These are phyloP conservation scores for Scedosporium aurantiacum DNA, from an alignment of 2,329 filamentous ascomycete species.

Conservation along the genomic window DNA sequence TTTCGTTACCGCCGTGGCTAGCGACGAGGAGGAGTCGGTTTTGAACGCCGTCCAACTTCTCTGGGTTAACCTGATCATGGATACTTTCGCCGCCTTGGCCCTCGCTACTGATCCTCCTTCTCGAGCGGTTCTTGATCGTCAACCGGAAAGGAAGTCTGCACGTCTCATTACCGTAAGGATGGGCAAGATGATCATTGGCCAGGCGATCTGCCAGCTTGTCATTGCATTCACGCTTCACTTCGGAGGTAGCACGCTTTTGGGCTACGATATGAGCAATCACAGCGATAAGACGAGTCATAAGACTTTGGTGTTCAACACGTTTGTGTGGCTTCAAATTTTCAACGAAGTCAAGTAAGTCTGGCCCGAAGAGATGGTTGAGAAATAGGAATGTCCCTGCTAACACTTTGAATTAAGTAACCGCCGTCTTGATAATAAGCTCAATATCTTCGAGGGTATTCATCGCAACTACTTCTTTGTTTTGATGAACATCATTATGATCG, in stretches of 20 bases:
- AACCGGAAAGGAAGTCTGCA: conserved; percentile 50
- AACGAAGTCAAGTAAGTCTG: conserved; percentile 53
- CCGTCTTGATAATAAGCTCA: conserved; percentile 76
- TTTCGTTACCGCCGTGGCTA: conserved; percentile 46
- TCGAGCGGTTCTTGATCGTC: conserved; percentile 26
- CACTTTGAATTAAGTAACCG: conserved; percentile 44
- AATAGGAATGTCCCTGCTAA: conserved; percentile 22
- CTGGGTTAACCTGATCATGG: conserved; percentile 56
- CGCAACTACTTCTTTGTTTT: conserved; percentile 72
- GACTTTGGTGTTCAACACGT: conserved; percentile 58
- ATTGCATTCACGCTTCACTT: conserved; percentile 52
- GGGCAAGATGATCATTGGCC: conserved; percentile 57
- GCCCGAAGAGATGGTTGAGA: no score
- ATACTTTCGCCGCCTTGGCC: conserved; percentile 46
- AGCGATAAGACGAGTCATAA: conserved; percentile 21
- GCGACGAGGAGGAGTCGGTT: conserved; percentile 37
- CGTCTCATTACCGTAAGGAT: conserved; percentile 60
- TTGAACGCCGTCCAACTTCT: conserved; percentile 49
- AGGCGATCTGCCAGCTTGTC: conserved; percentile 49
- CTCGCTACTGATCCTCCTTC: conserved; percentile 24
- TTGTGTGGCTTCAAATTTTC: conserved; percentile 68
- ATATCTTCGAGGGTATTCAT: conserved; percentile 73
- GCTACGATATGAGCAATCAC: conserved; percentile 30
- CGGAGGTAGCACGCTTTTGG: conserved; percentile 43
- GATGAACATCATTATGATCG: conserved; percentile 74